Conservation (phyloP, 192 early-diverging fungal genomes). For the Podila minutissima region DNA sequence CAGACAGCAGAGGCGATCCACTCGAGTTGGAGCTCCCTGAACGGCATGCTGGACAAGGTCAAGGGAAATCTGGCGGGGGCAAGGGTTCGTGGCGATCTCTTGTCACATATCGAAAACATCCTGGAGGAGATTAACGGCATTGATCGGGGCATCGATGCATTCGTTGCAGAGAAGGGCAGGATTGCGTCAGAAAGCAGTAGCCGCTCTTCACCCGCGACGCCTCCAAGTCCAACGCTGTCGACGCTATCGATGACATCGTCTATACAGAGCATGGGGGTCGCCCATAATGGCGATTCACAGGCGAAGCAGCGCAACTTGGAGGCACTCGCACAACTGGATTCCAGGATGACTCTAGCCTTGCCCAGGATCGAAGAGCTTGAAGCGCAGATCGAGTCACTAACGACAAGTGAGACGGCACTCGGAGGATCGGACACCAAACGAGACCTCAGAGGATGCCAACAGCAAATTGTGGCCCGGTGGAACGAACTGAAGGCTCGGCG, state of each 20-base stretch:
- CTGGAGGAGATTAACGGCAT: constrained; percentile 27
- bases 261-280: background rate
- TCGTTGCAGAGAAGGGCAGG: constrained; percentile 7
- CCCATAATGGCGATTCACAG: background rate
- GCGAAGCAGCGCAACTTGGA: constrained; percentile 17
- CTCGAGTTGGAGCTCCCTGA: constrained; percentile 60
- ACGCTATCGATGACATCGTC: background rate
- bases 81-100: constrained; percentile 17
- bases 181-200: background rate
- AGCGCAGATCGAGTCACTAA: constrained; percentile 48
- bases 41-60: constrained; percentile 56
- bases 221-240: background rate
- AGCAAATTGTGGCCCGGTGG: constrained; percentile 52
- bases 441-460: constrained; percentile 21
- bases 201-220: background rate
- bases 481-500: constrained; percentile 54
- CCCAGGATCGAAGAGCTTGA: background rate
- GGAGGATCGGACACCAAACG: background rate
- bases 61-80: constrained; percentile 54
- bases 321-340: constrained; percentile 52
- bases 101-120: constrained; percentile 24
- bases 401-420: constrained; percentile 6
- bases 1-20: constrained; percentile 48
- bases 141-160: constrained; percentile 13
- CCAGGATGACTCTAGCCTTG: constrained; percentile 9